A percentile compares a stretch with the other conserved stretches of the same genome.
phyloP scores from a whole-genome alignment of 2,329 filamentous ascomycete species.

The Fusarium pseudonygamai region DNA sequence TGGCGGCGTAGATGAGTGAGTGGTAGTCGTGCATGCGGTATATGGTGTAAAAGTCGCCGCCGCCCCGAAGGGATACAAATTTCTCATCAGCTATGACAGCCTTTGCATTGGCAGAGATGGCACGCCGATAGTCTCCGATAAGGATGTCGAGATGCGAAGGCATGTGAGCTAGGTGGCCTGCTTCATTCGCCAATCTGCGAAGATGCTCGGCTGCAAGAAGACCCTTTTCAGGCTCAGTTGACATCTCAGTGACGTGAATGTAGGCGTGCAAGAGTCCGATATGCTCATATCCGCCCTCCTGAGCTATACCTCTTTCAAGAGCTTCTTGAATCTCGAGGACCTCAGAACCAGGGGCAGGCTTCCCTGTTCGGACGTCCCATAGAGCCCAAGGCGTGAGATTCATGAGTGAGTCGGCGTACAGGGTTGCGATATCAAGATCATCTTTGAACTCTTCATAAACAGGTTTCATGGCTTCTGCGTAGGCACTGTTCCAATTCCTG shows the following conservation, averaged over 20 bases:
- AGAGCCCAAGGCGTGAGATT: slow-evolving; percentile 55
- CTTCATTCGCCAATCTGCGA: slow-evolving; percentile 71
- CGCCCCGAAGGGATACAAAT: slow-evolving; percentile 65
- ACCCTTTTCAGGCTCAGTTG: slow-evolving; percentile 65
- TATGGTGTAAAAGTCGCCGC: slow-evolving; percentile 75
- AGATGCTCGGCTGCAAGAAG: slow-evolving; percentile 68
- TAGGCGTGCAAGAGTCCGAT: slow-evolving; percentile 79
- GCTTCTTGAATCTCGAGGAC: slow-evolving; percentile 48
- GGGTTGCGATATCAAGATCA: slow-evolving; percentile 46
- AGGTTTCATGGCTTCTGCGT: slow-evolving; percentile 46
- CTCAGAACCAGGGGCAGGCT: slow-evolving; percentile 45
- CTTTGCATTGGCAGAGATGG: slow-evolving; percentile 67
- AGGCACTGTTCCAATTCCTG: slow-evolving; percentile 48
- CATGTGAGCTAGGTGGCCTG: slow-evolving; percentile 77
- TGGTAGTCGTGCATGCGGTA: slow-evolving; percentile 79
- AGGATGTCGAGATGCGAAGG: slow-evolving; percentile 78
- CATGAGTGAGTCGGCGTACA: slow-evolving; percentile 53
- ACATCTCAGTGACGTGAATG: slow-evolving; percentile 84
- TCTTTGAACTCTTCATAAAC: slow-evolving; percentile 48
- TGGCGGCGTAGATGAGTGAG: slow-evolving; percentile 77
- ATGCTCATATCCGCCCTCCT: slow-evolving; percentile 58
- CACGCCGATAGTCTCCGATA: slow-evolving; percentile 72
- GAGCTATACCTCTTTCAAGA: slow-evolving; percentile 59
- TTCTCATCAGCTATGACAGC: slow-evolving; percentile 74
- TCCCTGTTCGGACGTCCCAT: slow-evolving; percentile 50